Evolutionary conservation across 768 basidiomycete species (phyloP), one percentile per base, ranked within the genome.

Genomic region (Pulveroboletus sp.): DNA sequence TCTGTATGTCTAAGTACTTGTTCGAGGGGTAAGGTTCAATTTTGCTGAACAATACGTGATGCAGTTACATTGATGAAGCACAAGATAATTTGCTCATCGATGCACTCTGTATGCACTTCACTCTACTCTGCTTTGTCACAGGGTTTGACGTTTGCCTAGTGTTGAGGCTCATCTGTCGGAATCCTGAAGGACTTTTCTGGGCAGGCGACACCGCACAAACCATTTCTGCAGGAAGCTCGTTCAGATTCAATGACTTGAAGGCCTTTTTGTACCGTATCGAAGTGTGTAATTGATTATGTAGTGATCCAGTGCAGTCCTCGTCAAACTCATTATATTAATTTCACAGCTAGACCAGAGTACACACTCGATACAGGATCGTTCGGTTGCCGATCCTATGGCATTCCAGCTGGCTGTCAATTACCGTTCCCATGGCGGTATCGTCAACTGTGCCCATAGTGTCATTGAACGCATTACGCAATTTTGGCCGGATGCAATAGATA

Each of bases 181-280:
- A 87, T 57, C 75, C 78, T 0, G 69, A 85, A 44, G 86, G 86
- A 0, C 65, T 87, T 17, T 84, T 89, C 54, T 88, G 85, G 83
- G 86, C 85, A 2, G 87, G 88, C 0, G 87, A 89, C 59, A 88
- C 87, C 0, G 85, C 87, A 0, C 87, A 89, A 55, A 85, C 86
- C 0, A 89, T 89, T 35, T 81, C 84, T 0, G 76, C 78, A 0
- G 87, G 86, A 3, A 85, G 83, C 53, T 76, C 83, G 0, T 89
- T 89, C 56, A 70, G 81, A 9, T 89, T 89, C 60, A 70, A 83
- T 47, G 84, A 87, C 39, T 60, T 89, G 44, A 87, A 82, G 60
- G 78, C 86, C 0, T 86, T 85, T 54, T 54, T 86, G 27, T 79
- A 76, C 49, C 73, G 82, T 39, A 61, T 81, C 1, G 85, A 89